Conservation (phyloP, 371 early-diverging fungal genomes). For the Rhizopus delemar region DNA sequence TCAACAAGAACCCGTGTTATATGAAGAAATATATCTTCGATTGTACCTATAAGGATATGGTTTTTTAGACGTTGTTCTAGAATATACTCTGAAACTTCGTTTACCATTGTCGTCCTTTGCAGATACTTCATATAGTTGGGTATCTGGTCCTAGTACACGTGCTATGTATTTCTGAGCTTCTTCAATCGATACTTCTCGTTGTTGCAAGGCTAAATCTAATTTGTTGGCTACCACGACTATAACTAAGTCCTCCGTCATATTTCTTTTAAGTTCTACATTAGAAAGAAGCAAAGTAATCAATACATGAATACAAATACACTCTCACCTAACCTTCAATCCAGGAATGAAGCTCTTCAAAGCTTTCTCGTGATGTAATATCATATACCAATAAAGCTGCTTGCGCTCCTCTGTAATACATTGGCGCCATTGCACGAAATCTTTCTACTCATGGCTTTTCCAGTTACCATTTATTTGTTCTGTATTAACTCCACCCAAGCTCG, state of each 20-base stretch:
- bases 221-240: slow-evolving; percentile 80
- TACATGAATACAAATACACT: neutral
- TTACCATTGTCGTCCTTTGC: slow-evolving; percentile 75
- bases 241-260: slow-evolving; percentile 70
- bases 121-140: slow-evolving; percentile 67
- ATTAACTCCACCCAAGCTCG: neutral
- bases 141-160: slow-evolving; percentile 59
- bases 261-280: slow-evolving; percentile 62
- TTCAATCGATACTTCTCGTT: slow-evolving; percentile 60
- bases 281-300: neutral
- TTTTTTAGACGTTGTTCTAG: neutral
- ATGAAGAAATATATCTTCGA: slow-evolving; percentile 65
- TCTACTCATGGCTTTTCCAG: slow-evolving; percentile 31
- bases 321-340: slow-evolving; percentile 62
- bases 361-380: slow-evolving; percentile 62
- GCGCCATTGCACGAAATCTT: slow-evolving; percentile 71
- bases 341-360: slow-evolving; percentile 62
- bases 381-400: slow-evolving; percentile 70
- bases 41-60: slow-evolving; percentile 30
- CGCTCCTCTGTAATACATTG: slow-evolving; percentile 81
- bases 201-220: slow-evolving; percentile 64
- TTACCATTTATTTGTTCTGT: neutral
- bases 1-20: slow-evolving; percentile 62
- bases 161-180: slow-evolving; percentile 63
- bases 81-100: neutral